A percentile compares a stretch with the other conserved stretches of the same genome.
These are phyloP conservation scores for Candida boleticola DNA, from an alignment of 805 yeast species.

Conservation along the genomic window DNA sequence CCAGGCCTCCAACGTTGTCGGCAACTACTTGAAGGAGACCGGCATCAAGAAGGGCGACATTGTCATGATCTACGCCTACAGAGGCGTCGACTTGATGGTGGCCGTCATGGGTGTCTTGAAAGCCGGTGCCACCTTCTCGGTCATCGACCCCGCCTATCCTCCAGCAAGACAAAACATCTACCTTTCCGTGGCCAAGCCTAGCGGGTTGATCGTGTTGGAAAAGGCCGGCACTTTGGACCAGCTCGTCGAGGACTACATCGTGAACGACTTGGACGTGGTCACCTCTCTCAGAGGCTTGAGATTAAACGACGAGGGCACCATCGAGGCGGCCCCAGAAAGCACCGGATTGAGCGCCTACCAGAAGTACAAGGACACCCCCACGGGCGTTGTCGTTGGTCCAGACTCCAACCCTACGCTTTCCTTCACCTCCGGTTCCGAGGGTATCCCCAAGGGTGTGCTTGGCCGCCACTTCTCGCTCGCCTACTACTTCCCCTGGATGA, in stretches of 20 bases:
- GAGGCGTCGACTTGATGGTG: constrained; percentile 95
- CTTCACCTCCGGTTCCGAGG: constrained; percentile 97
- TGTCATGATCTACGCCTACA: constrained; percentile 95
- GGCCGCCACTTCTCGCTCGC: constrained; percentile 98
- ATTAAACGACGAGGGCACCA: constrained; percentile 68
- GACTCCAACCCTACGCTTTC: constrained; percentile 96
- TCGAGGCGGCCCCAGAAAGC: constrained; percentile 8
- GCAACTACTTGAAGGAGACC: constrained; percentile 75
- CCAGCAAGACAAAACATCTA: constrained; percentile 96
- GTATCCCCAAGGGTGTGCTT: constrained; percentile 96
- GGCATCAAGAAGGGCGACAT: constrained; percentile 92
- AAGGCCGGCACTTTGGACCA: constrained; percentile 85
- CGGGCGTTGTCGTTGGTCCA: constrained; percentile 94
- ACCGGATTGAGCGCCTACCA: constrained; percentile 40
- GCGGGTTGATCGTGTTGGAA: constrained; percentile 82
- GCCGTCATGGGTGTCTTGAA: constrained; percentile 97
- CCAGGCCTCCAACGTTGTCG: constrained; percentile 90
- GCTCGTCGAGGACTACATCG: constrained; percentile 75
- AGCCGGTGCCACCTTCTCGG: constrained; percentile 98
- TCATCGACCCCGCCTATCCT: constrained; percentile 98
- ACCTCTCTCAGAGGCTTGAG: constrained; percentile 76
- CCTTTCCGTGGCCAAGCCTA: constrained; percentile 89
- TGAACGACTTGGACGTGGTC: constrained; percentile 66
- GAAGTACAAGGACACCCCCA: constrained; percentile 50
- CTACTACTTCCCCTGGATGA: constrained; percentile 99